These are phyloP conservation scores for Pichia ethanolica DNA, from an alignment of 805 yeast species.

Conservation along the genomic window DNA sequence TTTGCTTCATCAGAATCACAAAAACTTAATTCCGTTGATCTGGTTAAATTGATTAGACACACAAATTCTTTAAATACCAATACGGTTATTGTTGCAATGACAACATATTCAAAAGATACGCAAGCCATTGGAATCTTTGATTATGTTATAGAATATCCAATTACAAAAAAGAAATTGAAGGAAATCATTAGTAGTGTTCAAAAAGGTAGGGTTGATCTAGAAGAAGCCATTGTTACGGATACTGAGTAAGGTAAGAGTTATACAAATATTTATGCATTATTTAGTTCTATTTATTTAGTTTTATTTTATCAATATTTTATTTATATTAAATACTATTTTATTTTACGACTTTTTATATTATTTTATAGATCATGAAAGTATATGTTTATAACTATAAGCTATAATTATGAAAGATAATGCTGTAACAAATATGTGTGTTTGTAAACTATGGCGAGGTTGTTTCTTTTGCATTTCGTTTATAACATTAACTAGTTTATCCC, in stretches of 20 bases:
- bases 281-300: too few relatives aligned
- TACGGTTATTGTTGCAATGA: slow-evolving; percentile 71
- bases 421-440: neutral
- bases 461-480: slow-evolving; percentile 6
- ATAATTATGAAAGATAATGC: neutral
- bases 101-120: slow-evolving; percentile 68
- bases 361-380: too few relatives aligned
- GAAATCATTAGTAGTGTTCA: slow-evolving; percentile 23
- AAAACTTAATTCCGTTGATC: slow-evolving; percentile 64
- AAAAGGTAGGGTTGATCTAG: slow-evolving; percentile 16
- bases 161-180: slow-evolving; percentile 29
- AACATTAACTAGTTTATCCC: slow-evolving; percentile 16
- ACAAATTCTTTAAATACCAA: slow-evolving; percentile 71
- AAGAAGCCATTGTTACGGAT: slow-evolving; percentile 29
- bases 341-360: too few relatives aligned
- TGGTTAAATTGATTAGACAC: slow-evolving; percentile 64
- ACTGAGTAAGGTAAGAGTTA: slow-evolving; percentile 16
- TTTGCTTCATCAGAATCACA: slow-evolving; percentile 66
- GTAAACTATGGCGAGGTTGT: neutral
- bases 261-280: too few relatives aligned
- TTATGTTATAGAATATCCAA: slow-evolving; percentile 70
- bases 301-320: too few relatives aligned
- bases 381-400: neutral
- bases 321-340: too few relatives aligned
- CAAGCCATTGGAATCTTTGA: slow-evolving; percentile 46